These are phyloP conservation scores for Fusarium tuaranense DNA, from an alignment of 2,329 filamentous ascomycete species.

Conservation along the genomic window DNA sequence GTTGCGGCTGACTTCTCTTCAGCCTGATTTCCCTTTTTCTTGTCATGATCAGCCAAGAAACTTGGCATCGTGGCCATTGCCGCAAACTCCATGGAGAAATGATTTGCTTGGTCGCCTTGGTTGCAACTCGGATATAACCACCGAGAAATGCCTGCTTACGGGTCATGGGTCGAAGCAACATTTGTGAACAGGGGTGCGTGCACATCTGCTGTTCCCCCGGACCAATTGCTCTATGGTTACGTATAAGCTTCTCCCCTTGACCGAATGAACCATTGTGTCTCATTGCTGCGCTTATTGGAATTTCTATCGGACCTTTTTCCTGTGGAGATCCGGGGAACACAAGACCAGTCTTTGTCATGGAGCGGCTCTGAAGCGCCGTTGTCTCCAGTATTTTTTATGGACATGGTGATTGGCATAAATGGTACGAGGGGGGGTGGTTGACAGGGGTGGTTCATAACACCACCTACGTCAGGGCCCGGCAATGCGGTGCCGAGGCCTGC, in stretches of 20 bases:
- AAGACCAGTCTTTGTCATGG: neutral
- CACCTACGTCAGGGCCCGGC: slow-evolving; percentile 17
- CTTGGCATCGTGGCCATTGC: neutral
- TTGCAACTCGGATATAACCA: neutral
- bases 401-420: slow-evolving; percentile 4
- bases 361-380: neutral
- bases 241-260: neutral
- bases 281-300: neutral
- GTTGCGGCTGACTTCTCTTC: neutral
- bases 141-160: neutral
- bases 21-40: neutral
- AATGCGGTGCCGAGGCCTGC: slow-evolving; percentile 3
- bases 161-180: neutral
- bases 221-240: neutral
- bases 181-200: neutral
- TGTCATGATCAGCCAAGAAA: neutral
- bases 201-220: neutral
- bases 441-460: slow-evolving; percentile 8
- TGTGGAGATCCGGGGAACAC: neutral
- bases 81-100: neutral
- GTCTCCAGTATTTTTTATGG: neutral
- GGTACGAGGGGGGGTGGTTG: neutral
- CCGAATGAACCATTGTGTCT: neutral
- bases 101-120: neutral
- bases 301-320: neutral